Base-by-base conservation (phyloP, 1,284 basidiomycete genomes). In the Ustilago cynodontis region DNA sequence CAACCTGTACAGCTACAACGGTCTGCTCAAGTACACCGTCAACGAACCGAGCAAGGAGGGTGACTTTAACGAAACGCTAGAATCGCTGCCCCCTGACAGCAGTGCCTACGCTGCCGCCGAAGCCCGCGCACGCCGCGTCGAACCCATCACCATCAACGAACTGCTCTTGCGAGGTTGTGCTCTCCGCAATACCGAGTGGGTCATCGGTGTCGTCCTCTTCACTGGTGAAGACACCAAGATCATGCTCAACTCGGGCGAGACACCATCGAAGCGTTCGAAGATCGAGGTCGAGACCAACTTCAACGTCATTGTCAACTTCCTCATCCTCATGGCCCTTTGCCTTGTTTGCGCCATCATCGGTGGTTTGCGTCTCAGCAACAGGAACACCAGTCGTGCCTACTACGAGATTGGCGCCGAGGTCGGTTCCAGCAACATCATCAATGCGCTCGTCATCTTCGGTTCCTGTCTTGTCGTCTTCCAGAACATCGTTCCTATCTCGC, bases 241-340 rank as follows among this genome's bases (percentile, higher is more conserved):
- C 85, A 96, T 98, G 93, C 88, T 98, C 77, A 99, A 98, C 82
- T 93, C 93, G 41, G 94, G 94, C 26, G 92, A 91, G 18, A 87
- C 87, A 3, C 86, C 86, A 0, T 94, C 93, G 20, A 98, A 98
- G 85, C 92, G 94, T 63, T 93, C 92, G 82, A 98, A 97, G 89
- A 97, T 98, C 83, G 95, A 98, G 88, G 93, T 91, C 87, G 95
- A 98, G 88, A 98, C 96, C n/a, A 98, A 97, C 86, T 96, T 95
- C 89, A 98, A 98, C 85, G 95, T 98, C 78, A 88, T 95, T 60
- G 93, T 96, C 88, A 98, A 98, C 87, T 98, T 98, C 83, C 87
- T 90, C 60, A 87, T 98, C 65, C 88, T 98, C 60, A 86, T 92
- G 52, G 62, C 90, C 47, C 93, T 98, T 88, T 98, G 95, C 86